phyloP scores from a whole-genome alignment of 352 stramenopile genomes.

The Phytophthora meadii region DNA sequence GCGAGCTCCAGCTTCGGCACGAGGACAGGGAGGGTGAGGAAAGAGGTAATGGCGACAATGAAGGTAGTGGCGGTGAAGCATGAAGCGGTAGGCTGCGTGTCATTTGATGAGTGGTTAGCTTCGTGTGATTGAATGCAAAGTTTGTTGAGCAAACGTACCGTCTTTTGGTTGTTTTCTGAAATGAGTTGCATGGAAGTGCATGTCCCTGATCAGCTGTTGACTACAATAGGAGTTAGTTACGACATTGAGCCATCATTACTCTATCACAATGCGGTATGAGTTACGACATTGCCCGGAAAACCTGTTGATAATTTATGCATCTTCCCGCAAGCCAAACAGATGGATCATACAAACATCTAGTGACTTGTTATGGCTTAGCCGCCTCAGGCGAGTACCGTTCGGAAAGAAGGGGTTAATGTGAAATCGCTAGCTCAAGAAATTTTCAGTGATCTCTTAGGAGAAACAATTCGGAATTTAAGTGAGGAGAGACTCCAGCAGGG shows the following conservation, averaged over 20 bases:
- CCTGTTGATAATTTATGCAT: background rate
- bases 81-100: too few species aligned
- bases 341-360: background rate
- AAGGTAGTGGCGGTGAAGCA: too few species aligned
- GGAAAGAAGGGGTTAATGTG: background rate
- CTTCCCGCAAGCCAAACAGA: background rate
- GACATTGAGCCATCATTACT: background rate
- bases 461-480: slow-evolving; percentile 36
- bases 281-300: background rate
- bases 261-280: background rate
- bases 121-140: background rate
- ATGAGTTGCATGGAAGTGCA: background rate
- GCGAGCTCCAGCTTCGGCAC: background rate
- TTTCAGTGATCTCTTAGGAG: slow-evolving; percentile 29
- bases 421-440: slow-evolving; percentile 32
- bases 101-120: background rate
- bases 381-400: background rate
- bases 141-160: background rate
- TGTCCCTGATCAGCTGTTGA: background rate
- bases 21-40: background rate
- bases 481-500: slow-evolving; percentile 27
- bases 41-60: background rate
- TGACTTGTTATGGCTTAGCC: background rate
- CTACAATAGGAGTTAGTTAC: background rate
- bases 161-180: background rate